These are phyloP conservation scores for Bassia scoparia DNA, from an alignment of 148 eudicot genomes.

Conservation along the genomic window DNA sequence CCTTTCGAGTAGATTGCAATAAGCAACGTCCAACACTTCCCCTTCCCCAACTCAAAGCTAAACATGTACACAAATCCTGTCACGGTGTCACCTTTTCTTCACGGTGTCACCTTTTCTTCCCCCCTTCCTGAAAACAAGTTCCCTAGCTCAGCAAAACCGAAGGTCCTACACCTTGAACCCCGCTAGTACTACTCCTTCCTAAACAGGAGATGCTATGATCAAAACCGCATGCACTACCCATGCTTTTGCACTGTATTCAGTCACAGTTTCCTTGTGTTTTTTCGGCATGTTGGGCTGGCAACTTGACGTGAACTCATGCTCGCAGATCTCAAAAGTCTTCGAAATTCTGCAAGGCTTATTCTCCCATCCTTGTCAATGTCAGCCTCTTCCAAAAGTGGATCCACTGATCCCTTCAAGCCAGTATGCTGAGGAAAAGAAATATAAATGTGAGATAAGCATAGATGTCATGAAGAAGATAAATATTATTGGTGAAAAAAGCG, in stretches of 20 bases:
- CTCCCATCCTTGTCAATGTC: conserved; percentile 89
- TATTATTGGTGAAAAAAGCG: no score
- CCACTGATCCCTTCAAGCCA: conserved; percentile 81
- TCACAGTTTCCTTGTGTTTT: conserved; percentile 22
- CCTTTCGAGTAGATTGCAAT: background rate
- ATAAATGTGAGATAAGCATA: background rate
- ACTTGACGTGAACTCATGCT: conserved; percentile 57
- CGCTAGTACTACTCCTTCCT: conserved; percentile 10
- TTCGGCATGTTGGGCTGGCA: conserved; percentile 36
- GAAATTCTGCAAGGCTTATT: conserved; percentile 84
- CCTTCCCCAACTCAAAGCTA: background rate
- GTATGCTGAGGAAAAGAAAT: conserved; percentile 51
- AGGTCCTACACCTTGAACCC: conserved; percentile 1
- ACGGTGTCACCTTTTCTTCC: background rate
- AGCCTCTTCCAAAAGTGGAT: conserved; percentile 88
- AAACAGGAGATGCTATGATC: conserved; percentile 8
- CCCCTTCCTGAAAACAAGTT: conserved; percentile 2
- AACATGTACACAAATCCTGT: background rate
- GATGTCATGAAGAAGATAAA: background rate
- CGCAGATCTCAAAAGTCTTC: conserved; percentile 85
- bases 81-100: background rate
- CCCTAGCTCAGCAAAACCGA: background rate
- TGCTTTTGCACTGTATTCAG: background rate
- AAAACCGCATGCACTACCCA: conserved; percentile 2
- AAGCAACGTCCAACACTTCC: conserved; percentile 7